A percentile compares a stretch with the other conserved stretches of the same genome.
Evolutionary conservation across 768 basidiomycete species (phyloP).

Genomic region (Phylloporus arenicola): DNA sequence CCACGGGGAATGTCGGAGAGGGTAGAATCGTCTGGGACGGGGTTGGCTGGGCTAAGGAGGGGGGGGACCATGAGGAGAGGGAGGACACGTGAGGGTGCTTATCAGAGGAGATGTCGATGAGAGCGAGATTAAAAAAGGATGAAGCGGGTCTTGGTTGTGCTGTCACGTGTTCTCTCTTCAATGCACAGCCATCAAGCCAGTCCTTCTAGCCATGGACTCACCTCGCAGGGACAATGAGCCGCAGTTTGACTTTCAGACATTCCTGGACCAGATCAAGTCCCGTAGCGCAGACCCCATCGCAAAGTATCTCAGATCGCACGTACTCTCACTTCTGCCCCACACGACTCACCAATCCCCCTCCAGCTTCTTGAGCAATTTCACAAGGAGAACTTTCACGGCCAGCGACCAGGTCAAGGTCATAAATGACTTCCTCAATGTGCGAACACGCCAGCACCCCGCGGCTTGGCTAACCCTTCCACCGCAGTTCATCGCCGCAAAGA

Average conservation of each 20-base stretch:
- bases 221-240: constrained; percentile 34
- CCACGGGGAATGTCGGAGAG: constrained; percentile 81
- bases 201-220: constrained; percentile 47
- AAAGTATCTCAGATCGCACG: constrained; percentile 92
- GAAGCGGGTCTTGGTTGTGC: background rate
- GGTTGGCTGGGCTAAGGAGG: constrained; percentile 59
- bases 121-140: constrained; percentile 15
- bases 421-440: constrained; percentile 83
- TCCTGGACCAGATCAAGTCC: constrained; percentile 91
- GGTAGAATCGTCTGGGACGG: constrained; percentile 68
- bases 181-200: constrained; percentile 25
- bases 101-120: constrained; percentile 1
- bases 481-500: constrained; percentile 86
- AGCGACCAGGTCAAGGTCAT: constrained; percentile 94
- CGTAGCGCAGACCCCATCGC: constrained; percentile 87
- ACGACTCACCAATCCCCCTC: background rate
- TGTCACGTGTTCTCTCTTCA: constrained; percentile 18
- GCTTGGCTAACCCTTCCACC: constrained; percentile 12
- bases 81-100: background rate
- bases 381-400: constrained; percentile 87
- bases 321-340: constrained; percentile 15
- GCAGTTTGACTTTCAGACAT: constrained; percentile 89
- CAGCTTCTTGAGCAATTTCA: constrained; percentile 91
- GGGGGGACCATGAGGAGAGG: constrained; percentile 52
- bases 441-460: constrained; percentile 1